A percentile compares a stretch with the other conserved stretches of the same genome.
Conservation (phyloP, 2,329 filamentous ascomycete species). For the Fusarium lateritium region DNA sequence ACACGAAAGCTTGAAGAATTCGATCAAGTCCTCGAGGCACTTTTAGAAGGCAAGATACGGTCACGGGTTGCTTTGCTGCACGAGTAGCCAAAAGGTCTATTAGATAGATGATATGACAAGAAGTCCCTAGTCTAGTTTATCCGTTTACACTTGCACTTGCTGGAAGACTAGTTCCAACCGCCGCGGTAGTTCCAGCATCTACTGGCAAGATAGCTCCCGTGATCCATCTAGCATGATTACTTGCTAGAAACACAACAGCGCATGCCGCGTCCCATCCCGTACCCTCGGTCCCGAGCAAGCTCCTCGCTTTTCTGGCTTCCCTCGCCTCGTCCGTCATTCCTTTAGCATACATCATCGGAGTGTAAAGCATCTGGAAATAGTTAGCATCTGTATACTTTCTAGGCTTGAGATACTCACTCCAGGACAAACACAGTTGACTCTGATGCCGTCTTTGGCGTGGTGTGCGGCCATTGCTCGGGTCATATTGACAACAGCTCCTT, state of each 20-base stretch:
- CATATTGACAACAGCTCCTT: constrained; percentile 66
- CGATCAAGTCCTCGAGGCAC: constrained; percentile 18
- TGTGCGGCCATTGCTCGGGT: constrained; percentile 67
- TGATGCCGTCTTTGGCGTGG: constrained; percentile 61
- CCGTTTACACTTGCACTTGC: constrained; percentile 49
- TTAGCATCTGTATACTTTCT: constrained; percentile 2
- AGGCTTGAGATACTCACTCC: constrained; percentile 37
- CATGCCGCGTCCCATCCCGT: constrained; percentile 61
- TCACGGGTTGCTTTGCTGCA: constrained; percentile 24
- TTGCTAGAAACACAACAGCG: constrained; percentile 58
- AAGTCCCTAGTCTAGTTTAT: constrained; percentile 4
- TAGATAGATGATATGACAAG: neutral
- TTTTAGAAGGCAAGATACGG: constrained; percentile 20
- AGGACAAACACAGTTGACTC: constrained; percentile 66
- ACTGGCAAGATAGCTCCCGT: constrained; percentile 59
- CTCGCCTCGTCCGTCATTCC: constrained; percentile 59
- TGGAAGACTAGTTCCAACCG: constrained; percentile 39
- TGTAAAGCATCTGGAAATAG: constrained; percentile 59
- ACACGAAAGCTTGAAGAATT: constrained; percentile 30
- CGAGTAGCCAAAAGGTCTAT: constrained; percentile 1
- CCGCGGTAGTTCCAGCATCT: constrained; percentile 58
- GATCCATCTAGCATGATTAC: constrained; percentile 61
- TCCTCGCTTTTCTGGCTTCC: constrained; percentile 56
- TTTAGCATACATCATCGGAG: constrained; percentile 61
- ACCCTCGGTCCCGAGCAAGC: constrained; percentile 59